Percentiles rank a stretch among this genome's conserved stretches.
phyloP scores from a whole-genome alignment of 2,329 filamentous ascomycete genomes.

The Fusarium pininemorale region DNA sequence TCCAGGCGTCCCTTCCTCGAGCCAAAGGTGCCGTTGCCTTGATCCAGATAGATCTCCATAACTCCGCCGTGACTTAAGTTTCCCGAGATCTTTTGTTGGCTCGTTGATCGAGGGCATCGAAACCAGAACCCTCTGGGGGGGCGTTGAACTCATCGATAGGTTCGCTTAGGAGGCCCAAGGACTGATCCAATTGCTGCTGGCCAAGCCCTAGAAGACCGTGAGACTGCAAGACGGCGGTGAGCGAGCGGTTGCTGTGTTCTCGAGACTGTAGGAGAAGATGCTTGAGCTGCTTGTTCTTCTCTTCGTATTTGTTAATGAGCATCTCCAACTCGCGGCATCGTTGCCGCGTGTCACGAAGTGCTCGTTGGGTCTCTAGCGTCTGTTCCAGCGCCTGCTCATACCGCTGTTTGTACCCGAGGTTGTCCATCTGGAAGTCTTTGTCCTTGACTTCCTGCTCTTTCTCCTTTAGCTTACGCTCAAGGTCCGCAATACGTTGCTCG shows the following conservation, averaged over 20 bases:
- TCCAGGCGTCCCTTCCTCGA: fast-evolving
- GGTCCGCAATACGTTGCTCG: not conserved
- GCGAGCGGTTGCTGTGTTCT: not conserved
- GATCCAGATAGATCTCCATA: not conserved
- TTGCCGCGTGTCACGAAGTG: not conserved
- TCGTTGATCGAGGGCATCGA: not conserved
- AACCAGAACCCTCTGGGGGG: fast-evolving
- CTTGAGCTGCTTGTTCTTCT: not conserved
- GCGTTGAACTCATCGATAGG: not conserved
- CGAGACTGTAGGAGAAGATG: not conserved
- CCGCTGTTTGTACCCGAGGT: not conserved
- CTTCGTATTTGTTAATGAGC: fast-evolving
- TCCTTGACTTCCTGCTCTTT: not conserved
- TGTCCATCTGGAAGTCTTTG: not conserved
- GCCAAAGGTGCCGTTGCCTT: fast-evolving
- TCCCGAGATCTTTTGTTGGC: not conserved
- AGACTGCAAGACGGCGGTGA: fast-evolving
- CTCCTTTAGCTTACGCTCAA: not conserved
- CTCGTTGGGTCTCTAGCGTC: not conserved
- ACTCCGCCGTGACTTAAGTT: fast-evolving
- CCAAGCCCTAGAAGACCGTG: not conserved
- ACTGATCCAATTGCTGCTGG: not conserved
- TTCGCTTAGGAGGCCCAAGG: fast-evolving
- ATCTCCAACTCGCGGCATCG: not conserved
- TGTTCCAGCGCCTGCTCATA: not conserved